Evolutionary conservation across 1,284 basidiomycete species (phyloP), one percentile per base, ranked within the genome.

Genomic region (Meripilus lineatus): DNA sequence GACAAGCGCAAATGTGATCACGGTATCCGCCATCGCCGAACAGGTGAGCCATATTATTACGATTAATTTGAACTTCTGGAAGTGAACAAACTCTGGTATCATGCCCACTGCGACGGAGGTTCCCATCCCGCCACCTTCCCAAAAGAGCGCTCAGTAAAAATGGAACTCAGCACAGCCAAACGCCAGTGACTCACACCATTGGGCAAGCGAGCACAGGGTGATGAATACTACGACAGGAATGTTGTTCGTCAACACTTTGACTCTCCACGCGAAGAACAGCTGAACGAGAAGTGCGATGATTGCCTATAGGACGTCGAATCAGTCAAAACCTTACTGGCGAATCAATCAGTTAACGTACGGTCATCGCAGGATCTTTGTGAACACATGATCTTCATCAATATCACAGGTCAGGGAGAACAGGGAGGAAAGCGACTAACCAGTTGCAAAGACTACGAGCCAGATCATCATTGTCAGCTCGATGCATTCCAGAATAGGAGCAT

Each of bases 211-310:
- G 34, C 61, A 61, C 32, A 57, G 44, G 4, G 50, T 38, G 36
- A 63, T 58, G 28, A 58, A 49, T 7, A 40, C 33, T 7, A 65
- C 54, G 15, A 62, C 49, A 5, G 58, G 44, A 21, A 53, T 54
- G 41, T 51, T 65, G 32, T 57, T 54, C 14, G 63, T 68, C 39
- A 70, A 58, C 17, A 69, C 55, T 32, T 61, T 61, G 35, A 70
- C 66, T 47, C 69, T 56, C 69, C 69, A 71, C 4, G 69, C 66
- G 48, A 71, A 71, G 54, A 71, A 71, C 26, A 64, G 45, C 42
- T 71, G 69, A 14, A 70, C 69, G 18, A 62, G 52, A 34, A 63
- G 55, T 14, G 69, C 69, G 14, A 68, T 65, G 32, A 71, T 49
- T 2, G 65, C 61, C 65, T 69, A 35, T 13, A 17, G 21, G 34